Base-by-base conservation (phyloP, 2,329 filamentous ascomycete genomes). In the Diaporthe sp. region DNA sequence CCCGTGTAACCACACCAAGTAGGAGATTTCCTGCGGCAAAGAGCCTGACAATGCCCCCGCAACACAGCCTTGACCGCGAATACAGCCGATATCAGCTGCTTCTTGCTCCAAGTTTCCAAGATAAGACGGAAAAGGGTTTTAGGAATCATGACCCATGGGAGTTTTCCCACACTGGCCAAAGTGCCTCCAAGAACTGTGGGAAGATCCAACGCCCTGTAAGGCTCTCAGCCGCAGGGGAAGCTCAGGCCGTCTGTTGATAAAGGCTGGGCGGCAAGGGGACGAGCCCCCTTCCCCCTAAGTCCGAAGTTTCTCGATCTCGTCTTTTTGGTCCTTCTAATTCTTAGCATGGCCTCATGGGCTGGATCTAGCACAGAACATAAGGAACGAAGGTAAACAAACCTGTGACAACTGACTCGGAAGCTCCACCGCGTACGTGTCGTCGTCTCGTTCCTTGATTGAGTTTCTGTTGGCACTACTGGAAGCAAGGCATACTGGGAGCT, bases 391-490 rank as follows among this genome's bases (percentile, higher is more conserved):
- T 28, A 19, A 39, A 39, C 65, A 55, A 28, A 58, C 68, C 68
- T 46, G 37, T 46, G 68, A 71, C 39, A 71, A 19, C 25, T 4
- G 17, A 7, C 15, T 49, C 2, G 53, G 53, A n/a, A 71, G 68
- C 39, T 71, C 37, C 31, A 71, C 68, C 53, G 68, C 37, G 68
- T 71, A 71, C 3, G 68, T 71, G 44, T 59, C 68, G 68, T 71
- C 53, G 10, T 70, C 67, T 55, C 19, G 34, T 57, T 70, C 67
- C 67, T 70, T 44, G n/a, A 70, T 53, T 28, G n/a, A 4, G 34
- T 42, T 15, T 10, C 12, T 62, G 59, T 62, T 62, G 39, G 59
- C 39, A 44, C n/a, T 51, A 25, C 28, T 67, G 44, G 44, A 12
- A 4, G 42, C 51, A 72, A 59, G 69, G 51, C 39, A 72, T 49